Percentiles rank a stretch among this genome's conserved stretches.
phyloP scores from a whole-genome alignment of 2,329 filamentous ascomycete genomes.

The Penicillium glabrum region DNA sequence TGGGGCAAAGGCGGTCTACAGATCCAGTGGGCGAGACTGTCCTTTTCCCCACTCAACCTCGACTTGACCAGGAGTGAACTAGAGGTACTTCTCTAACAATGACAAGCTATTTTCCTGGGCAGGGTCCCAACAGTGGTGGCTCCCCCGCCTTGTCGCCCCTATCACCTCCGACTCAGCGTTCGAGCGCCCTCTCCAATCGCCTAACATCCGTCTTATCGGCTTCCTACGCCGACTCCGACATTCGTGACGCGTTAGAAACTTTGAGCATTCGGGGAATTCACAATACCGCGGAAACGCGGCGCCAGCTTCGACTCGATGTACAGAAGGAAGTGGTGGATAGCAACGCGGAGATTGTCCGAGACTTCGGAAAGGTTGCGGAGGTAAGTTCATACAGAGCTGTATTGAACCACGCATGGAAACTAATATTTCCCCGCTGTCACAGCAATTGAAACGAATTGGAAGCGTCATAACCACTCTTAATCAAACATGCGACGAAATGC shows the following conservation, averaged over 20 bases:
- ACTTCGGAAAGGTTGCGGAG: slow-evolving; percentile 88
- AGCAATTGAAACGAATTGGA: slow-evolving; percentile 88
- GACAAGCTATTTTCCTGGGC: slow-evolving; percentile 35
- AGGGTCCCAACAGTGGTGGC: slow-evolving; percentile 25
- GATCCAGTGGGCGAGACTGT: slow-evolving; percentile 9
- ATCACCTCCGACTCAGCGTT: slow-evolving; percentile 36
- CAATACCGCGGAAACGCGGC: slow-evolving; percentile 76
- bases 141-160: slow-evolving; percentile 30
- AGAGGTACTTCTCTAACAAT: slow-evolving; percentile 21
- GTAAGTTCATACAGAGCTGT: slow-evolving; percentile 47
- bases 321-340: slow-evolving; percentile 91
- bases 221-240: slow-evolving; percentile 89
- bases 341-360: slow-evolving; percentile 83
- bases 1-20: slow-evolving; percentile 22
- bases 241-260: slow-evolving; percentile 77
- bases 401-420: not conserved
- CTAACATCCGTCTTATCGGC: slow-evolving; percentile 83
- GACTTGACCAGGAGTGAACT: not conserved
- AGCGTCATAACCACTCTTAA: slow-evolving; percentile 76
- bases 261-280: slow-evolving; percentile 69
- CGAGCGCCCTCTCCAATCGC: slow-evolving; percentile 74
- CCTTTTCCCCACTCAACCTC: slow-evolving; percentile 22
- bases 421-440: slow-evolving; percentile 22
- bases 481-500: slow-evolving; percentile 76
- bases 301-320: slow-evolving; percentile 76